A percentile compares a stretch with the other conserved stretches of the same genome.
These are phyloP conservation scores for Trichoderma virens DNA, from an alignment of 495 filamentous ascomycete species.

Conservation along the genomic window DNA sequence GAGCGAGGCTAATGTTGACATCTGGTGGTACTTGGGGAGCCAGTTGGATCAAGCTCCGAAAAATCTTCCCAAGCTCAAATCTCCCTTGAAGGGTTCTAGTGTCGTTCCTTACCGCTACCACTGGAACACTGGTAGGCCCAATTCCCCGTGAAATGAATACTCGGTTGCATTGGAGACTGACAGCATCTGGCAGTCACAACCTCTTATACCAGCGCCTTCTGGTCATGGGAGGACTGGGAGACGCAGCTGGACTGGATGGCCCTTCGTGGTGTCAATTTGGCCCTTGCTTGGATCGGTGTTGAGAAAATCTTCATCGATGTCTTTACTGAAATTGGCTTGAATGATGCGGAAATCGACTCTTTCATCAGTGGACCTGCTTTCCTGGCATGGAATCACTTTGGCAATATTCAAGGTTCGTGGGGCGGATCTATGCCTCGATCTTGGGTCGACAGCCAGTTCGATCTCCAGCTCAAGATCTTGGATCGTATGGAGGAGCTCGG, in stretches of 20 bases:
- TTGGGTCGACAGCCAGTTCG: constrained; percentile 42
- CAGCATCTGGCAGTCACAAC: constrained; percentile 35
- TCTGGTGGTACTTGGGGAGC: constrained; percentile 43
- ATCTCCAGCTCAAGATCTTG: constrained; percentile 41
- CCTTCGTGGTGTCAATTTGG: constrained; percentile 43
- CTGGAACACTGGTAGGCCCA: constrained; percentile 36
- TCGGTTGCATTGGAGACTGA: background rate
- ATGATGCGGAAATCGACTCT: constrained; percentile 33
- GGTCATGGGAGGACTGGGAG: constrained; percentile 50
- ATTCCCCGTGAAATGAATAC: background rate
- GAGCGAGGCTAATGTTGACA: constrained; percentile 40
- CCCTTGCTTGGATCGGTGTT: constrained; percentile 46
- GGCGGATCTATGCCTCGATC: constrained; percentile 32
- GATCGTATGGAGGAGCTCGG: constrained; percentile 44
- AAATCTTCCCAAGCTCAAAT: constrained; percentile 23
- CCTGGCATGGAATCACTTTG: constrained; percentile 50
- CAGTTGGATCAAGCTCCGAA: constrained; percentile 24
- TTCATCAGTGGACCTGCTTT: constrained; percentile 47
- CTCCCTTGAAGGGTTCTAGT: constrained; percentile 23
- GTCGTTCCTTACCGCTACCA: constrained; percentile 49
- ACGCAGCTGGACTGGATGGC: constrained; percentile 48
- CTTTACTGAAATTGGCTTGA: constrained; percentile 41
- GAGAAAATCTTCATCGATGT: constrained; percentile 45
- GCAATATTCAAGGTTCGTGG: constrained; percentile 48
- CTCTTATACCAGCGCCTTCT: constrained; percentile 47